Evolutionary conservation across 169 alveolate species (phyloP).

Genomic region (Fabrea salina): DNA sequence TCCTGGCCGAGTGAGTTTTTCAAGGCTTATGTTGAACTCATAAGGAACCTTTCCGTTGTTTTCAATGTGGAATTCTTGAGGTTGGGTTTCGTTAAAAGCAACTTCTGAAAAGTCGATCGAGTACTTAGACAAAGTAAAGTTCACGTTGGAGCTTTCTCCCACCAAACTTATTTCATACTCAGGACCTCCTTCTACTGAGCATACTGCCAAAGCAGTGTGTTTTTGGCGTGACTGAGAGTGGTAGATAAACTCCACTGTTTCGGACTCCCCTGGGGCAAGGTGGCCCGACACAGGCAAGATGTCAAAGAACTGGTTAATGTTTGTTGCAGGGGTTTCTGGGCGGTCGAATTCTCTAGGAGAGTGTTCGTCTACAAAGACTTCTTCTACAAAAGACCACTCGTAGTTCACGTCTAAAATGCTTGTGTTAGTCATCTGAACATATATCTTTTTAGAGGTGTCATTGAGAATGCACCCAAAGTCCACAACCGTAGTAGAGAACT

Average conservation of each 20-base stretch:
- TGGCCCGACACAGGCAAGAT: conserved; percentile 90
- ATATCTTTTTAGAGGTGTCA: conserved; percentile 85
- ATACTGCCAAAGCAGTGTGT: conserved; percentile 84
- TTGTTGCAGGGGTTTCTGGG: conserved; percentile 38
- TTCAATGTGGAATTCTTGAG: conserved; percentile 79
- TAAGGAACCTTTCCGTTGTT: conserved; percentile 90
- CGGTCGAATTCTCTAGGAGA: too few relatives aligned
- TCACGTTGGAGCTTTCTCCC: conserved; percentile 84
- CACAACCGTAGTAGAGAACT: conserved; percentile 70
- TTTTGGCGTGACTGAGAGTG: conserved; percentile 85
- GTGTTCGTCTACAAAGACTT: conserved; percentile 56
- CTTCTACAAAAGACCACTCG: conserved; percentile 89
- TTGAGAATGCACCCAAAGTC: conserved; percentile 92
- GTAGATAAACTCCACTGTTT: conserved; percentile 84
- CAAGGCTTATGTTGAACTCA: conserved; percentile 80
- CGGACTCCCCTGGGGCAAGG: conserved; percentile 84
- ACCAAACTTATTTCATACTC: conserved; percentile 85
- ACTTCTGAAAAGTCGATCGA: conserved; percentile 88
- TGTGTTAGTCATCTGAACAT: conserved; percentile 80
- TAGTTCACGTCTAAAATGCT: conserved; percentile 84
- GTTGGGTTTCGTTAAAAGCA: conserved; percentile 76
- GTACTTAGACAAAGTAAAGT: conserved; percentile 77
- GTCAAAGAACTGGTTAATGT: conserved; percentile 88
- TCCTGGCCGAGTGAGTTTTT: conserved; percentile 80
- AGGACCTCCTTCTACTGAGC: conserved; percentile 93